Conservation (phyloP, 208 protist species). For the Leishmania tropica region DNA sequence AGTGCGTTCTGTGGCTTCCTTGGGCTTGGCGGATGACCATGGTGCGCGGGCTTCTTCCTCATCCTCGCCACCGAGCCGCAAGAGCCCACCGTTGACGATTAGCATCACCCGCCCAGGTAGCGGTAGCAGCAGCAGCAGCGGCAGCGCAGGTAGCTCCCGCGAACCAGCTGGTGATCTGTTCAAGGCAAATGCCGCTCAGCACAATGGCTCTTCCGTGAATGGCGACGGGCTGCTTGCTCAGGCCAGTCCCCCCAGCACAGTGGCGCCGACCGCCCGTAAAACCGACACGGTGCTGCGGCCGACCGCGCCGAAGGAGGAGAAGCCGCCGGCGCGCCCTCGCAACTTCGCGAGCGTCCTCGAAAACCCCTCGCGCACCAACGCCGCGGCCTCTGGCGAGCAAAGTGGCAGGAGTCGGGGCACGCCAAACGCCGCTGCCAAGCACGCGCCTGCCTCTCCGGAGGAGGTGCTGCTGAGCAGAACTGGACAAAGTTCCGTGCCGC, state of each 20-base stretch:
- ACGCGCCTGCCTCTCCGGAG: slow-evolving; percentile 16
- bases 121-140: not conserved
- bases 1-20: slow-evolving; percentile 9
- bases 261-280: not conserved
- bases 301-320: slow-evolving; percentile 55
- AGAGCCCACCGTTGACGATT: slow-evolving; percentile 21
- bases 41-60: not conserved
- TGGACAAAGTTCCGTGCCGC: slow-evolving; percentile 1
- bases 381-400: not conserved
- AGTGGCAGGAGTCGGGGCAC: slow-evolving; percentile 12
- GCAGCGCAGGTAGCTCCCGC: not conserved
- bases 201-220: not conserved
- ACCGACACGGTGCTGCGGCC: slow-evolving; percentile 28
- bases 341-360: slow-evolving; percentile 40
- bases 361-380: slow-evolving; percentile 15
- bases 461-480: slow-evolving; percentile 11
- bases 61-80: slow-evolving; percentile 10
- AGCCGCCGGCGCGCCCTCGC: slow-evolving; percentile 38
- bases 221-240: not conserved
- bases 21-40: slow-evolving; percentile 21
- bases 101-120: slow-evolving; percentile 17
- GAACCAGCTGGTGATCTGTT: not conserved
- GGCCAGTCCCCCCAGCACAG: not conserved
- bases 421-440: slow-evolving; percentile 10
- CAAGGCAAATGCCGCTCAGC: not conserved